Percentiles rank a stretch among this genome's conserved stretches.
These are phyloP conservation scores for Trichocladium uniseriatum DNA, from an alignment of 495 filamentous ascomycete genomes.

Conservation along the genomic window DNA sequence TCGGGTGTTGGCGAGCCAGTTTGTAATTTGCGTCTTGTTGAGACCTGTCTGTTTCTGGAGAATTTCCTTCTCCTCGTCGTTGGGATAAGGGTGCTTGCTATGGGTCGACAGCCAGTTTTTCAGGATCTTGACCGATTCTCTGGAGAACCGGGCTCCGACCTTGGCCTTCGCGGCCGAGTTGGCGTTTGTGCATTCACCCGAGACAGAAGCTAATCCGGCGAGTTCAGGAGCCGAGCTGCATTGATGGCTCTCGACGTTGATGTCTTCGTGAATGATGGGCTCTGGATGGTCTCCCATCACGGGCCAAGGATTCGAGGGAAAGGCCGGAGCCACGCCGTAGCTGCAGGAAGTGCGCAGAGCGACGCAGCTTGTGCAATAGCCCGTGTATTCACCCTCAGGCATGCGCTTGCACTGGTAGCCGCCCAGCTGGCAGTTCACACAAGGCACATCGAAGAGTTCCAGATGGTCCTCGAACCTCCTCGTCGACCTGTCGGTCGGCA, in stretches of 20 bases:
- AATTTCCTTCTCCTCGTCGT: conserved; percentile 66
- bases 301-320: conserved; percentile 38
- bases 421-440: conserved; percentile 60
- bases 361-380: conserved; percentile 68
- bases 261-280: conserved; percentile 39
- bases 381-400: conserved; percentile 55
- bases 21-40: conserved; percentile 65
- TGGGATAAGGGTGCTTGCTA: conserved; percentile 70
- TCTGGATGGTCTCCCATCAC: conserved; percentile 37
- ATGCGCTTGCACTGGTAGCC: conserved; percentile 69
- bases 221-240: conserved; percentile 34
- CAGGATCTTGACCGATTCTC: conserved; percentile 61
- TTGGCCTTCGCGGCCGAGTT: conserved; percentile 30
- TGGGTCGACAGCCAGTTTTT: conserved; percentile 72
- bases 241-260: conserved; percentile 24
- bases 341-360: conserved; percentile 67
- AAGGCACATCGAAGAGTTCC: conserved; percentile 42
- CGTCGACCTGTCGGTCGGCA: conserved; percentile 10
- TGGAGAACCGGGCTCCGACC: conserved; percentile 56
- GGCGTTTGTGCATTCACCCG: conserved; percentile 27
- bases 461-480: conserved; percentile 27
- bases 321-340: conserved; percentile 37
- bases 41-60: conserved; percentile 64
- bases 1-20: conserved; percentile 82
- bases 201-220: neutral